Evolutionary conservation across 176 grass and related monocot species (phyloP).

Genomic region (Triticum turgidum): DNA sequence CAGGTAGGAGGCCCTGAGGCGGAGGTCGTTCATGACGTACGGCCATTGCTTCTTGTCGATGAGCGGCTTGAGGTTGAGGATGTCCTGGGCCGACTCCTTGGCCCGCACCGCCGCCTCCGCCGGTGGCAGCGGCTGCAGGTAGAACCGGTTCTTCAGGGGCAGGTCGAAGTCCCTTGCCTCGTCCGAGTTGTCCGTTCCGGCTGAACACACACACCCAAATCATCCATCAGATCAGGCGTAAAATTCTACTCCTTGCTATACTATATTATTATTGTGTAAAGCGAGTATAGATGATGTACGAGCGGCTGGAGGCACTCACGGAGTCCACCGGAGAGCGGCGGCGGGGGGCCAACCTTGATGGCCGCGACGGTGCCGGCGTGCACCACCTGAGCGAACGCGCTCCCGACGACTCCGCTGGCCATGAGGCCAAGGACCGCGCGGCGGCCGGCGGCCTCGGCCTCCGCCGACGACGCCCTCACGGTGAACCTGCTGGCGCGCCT

Average conservation of each 20-base stretch:
- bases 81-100: slow-evolving; percentile 87
- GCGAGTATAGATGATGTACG: neutral
- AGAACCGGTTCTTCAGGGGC: slow-evolving; percentile 70
- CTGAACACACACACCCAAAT: slow-evolving; percentile 28
- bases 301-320: slow-evolving; percentile 51
- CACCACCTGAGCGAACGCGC: slow-evolving; percentile 49
- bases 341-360: slow-evolving; percentile 57
- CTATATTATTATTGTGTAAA: too few species aligned
- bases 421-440: slow-evolving; percentile 72
- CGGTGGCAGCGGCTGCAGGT: slow-evolving; percentile 67
- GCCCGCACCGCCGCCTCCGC: slow-evolving; percentile 55
- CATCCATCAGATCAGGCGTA: neutral
- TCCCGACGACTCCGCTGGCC: slow-evolving; percentile 58
- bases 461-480: slow-evolving; percentile 43
- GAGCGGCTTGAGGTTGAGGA: slow-evolving; percentile 70
- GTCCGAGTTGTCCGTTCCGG: slow-evolving; percentile 73
- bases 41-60: slow-evolving; percentile 99
- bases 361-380: slow-evolving; percentile 34
- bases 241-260: neutral
- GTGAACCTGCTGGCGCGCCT: slow-evolving; percentile 27
- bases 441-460: slow-evolving; percentile 51
- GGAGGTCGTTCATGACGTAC: slow-evolving; percentile 82
- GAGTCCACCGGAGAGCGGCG: slow-evolving; percentile 75
- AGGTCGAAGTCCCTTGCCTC: slow-evolving; percentile 64
- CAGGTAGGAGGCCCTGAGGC: slow-evolving; percentile 65